Conservation (phyloP, 2,329 filamentous ascomycete species). For the Aspergillus clavatus region DNA sequence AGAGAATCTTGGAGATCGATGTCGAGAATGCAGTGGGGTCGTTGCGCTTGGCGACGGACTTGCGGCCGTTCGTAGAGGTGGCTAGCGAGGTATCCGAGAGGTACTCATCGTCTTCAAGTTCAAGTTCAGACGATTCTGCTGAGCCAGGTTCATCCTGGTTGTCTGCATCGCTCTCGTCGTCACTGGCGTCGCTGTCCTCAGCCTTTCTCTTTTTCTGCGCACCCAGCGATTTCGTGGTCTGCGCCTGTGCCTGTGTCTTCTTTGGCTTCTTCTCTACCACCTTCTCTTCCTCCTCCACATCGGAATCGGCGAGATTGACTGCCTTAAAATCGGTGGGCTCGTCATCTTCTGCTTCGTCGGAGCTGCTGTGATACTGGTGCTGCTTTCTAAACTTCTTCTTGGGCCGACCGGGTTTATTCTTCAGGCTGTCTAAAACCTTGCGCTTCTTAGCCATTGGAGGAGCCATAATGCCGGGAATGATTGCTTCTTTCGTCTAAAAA, state of each 20-base stretch:
- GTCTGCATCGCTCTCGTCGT: constrained; percentile 29
- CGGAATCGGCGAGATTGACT: constrained; percentile 47
- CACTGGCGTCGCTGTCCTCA: constrained; percentile 15
- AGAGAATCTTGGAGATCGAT: constrained; percentile 87
- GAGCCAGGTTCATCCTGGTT: constrained; percentile 26
- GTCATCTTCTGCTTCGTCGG: constrained; percentile 52
- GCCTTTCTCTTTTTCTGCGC: constrained; percentile 15
- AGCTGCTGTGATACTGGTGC: constrained; percentile 58
- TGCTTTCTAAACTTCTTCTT: constrained; percentile 61
- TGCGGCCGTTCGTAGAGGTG: constrained; percentile 39
- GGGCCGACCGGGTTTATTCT: constrained; percentile 47
- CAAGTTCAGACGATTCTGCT: constrained; percentile 20
- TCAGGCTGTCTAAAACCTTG: constrained; percentile 56
- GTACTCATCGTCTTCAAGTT: constrained; percentile 34
- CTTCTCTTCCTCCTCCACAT: constrained; percentile 32
- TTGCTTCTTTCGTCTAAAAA: no score
- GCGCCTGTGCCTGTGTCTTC: constrained; percentile 11
- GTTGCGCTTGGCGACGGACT: constrained; percentile 64
- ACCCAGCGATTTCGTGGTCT: constrained; percentile 19
- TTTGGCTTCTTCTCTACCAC: constrained; percentile 16
- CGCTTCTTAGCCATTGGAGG: constrained; percentile 47
- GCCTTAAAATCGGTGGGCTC: constrained; percentile 44
- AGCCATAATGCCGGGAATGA: constrained; percentile 30
- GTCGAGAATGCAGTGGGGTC: constrained; percentile 88
- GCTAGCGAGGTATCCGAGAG: constrained; percentile 41